A percentile compares a stretch with the other conserved stretches of the same genome.
Evolutionary conservation across 441 rosid species (phyloP).

Genomic region (Pelargonium citronellum): DNA sequence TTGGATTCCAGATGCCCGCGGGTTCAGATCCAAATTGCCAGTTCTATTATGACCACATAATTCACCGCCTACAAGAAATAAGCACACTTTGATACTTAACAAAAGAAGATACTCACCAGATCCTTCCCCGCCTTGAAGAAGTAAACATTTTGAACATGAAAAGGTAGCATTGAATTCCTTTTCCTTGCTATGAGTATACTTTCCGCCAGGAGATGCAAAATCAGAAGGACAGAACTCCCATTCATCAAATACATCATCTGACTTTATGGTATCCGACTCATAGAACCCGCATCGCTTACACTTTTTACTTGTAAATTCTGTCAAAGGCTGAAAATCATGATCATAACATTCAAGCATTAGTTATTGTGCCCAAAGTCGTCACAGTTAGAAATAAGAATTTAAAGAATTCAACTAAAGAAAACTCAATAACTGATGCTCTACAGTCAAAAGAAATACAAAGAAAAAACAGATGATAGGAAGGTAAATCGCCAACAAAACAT

Average conservation of each 20-base stretch:
- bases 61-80: too few species aligned
- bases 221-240: constrained; percentile 92
- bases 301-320: constrained; percentile 43
- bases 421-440: too few species aligned
- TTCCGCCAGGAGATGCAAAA: constrained; percentile 47
- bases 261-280: constrained; percentile 46
- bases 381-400: too few species aligned
- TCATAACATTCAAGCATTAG: background rate
- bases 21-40: too few species aligned
- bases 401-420: too few species aligned
- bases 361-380: too few species aligned
- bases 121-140: constrained; percentile 15
- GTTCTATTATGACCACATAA: too few species aligned
- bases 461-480: too few species aligned
- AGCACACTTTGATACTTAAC: background rate
- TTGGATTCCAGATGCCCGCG: too few species aligned
- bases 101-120: constrained; percentile 37
- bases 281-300: constrained; percentile 92
- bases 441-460: too few species aligned
- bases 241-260: constrained; percentile 67
- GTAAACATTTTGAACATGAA: constrained; percentile 47
- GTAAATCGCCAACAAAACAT: too few species aligned
- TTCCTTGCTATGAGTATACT: constrained; percentile 40
- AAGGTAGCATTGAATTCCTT: constrained; percentile 63
- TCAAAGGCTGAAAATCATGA: constrained; percentile 58